Percentiles rank a stretch among this genome's conserved stretches.
Conservation (phyloP, 108 stramenopile genomes). For the Mediolabrus comicus region DNA sequence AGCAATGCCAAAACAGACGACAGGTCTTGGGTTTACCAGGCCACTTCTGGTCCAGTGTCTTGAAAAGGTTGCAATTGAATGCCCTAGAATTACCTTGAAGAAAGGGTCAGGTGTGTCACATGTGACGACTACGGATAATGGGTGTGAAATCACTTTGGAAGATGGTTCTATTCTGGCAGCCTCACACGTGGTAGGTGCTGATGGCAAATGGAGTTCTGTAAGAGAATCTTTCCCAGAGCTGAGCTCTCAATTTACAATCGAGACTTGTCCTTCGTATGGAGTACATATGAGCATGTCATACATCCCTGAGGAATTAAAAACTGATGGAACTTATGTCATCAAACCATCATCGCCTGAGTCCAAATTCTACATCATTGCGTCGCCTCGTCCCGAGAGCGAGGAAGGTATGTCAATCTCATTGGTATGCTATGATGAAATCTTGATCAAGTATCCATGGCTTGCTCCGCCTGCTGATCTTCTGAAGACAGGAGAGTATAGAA, state of each 20-base stretch:
- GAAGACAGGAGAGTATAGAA: constrained; percentile 8
- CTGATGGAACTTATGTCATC: constrained; percentile 19
- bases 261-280: constrained; percentile 11
- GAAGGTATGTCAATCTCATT: constrained; percentile 20
- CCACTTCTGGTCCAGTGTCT: constrained; percentile 18
- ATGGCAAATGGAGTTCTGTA: constrained; percentile 25
- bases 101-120: constrained; percentile 18
- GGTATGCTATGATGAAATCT: constrained; percentile 23
- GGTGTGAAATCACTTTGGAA: constrained; percentile 1
- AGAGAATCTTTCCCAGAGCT: constrained; percentile 8
- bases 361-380: constrained; percentile 27
- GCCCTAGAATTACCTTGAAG: constrained; percentile 5
- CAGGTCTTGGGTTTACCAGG: constrained; percentile 17
- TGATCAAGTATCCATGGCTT: constrained; percentile 25
- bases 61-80: constrained; percentile 1
- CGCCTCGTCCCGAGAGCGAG: neutral
- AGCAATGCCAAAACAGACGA: constrained; percentile 5
- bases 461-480: constrained; percentile 15
- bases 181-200: constrained; percentile 23
- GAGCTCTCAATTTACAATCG: neutral
- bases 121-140: constrained; percentile 2
- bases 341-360: constrained; percentile 7
- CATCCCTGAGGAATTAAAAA: neutral
- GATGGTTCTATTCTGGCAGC: constrained; percentile 13
- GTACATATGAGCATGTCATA: constrained; percentile 12